Conservation (phyloP, 139 green algal species). For the Coelastrella sp. region DNA sequence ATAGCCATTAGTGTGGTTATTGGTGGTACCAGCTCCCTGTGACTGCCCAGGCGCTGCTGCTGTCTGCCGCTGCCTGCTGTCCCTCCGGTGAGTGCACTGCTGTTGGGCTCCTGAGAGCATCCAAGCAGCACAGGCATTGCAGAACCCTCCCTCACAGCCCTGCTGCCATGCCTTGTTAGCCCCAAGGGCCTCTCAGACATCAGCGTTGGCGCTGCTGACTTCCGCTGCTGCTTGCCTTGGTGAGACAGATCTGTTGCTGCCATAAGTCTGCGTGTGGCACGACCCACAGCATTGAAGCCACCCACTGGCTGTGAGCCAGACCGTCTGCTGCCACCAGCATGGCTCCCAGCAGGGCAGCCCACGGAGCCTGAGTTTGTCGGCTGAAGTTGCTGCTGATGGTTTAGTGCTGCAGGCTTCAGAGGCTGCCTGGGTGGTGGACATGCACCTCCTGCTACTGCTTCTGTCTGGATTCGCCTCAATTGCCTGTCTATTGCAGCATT, state of each 20-base stretch:
- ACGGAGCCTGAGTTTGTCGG: conserved; percentile 25
- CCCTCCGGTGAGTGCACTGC: not conserved
- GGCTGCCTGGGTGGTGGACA: not conserved
- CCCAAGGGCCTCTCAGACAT: not conserved
- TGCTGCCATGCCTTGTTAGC: not conserved
- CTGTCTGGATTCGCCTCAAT: not conserved
- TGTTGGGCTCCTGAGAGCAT: conserved; percentile 1
- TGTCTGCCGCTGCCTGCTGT: not conserved
- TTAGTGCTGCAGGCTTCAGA: not conserved
- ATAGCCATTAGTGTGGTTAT: not conserved
- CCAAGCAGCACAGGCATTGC: not conserved
- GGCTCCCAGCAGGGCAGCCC: not conserved
- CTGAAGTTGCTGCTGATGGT: not conserved
- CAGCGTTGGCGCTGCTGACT: not conserved
- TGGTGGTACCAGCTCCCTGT: not conserved
- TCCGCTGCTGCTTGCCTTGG: not conserved
- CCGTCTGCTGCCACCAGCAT: conserved; percentile 3
- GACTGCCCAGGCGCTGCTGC: not conserved
- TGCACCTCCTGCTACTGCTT: not conserved
- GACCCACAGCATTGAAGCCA: not conserved
- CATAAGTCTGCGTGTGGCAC: not conserved
- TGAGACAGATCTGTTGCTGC: not conserved
- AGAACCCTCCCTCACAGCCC: not conserved
- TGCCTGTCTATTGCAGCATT: not conserved
- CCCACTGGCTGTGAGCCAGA: not conserved